Conservation (phyloP, 83 land plant genomes). For the Thuja plicata region DNA sequence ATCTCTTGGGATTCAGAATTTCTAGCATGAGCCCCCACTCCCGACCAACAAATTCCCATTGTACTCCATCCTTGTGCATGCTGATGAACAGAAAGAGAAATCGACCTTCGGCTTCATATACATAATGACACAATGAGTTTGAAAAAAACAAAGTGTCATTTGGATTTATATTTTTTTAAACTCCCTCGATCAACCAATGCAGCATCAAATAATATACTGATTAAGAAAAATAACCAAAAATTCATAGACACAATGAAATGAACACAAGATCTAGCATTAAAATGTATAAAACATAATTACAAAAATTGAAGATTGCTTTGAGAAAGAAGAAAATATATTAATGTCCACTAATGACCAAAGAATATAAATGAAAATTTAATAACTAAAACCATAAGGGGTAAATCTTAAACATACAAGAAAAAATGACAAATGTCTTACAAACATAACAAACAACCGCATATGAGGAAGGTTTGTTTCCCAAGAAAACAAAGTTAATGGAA, state of each 20-base stretch:
- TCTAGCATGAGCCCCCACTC: background rate
- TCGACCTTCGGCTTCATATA: background rate
- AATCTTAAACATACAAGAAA: background rate
- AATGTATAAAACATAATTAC: background rate
- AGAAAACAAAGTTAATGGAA: background rate
- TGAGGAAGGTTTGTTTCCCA: too few relatives aligned
- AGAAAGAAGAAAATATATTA: background rate
- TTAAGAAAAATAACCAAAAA: background rate
- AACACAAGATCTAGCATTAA: background rate
- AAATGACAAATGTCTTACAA: background rate
- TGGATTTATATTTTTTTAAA: background rate
- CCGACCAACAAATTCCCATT: background rate
- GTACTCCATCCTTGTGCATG: background rate
- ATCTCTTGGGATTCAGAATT: background rate
- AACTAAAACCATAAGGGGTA: too few relatives aligned
- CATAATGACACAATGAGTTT: background rate
- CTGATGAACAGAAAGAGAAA: background rate
- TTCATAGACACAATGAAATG: background rate
- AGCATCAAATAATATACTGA: background rate
- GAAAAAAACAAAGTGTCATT: background rate
- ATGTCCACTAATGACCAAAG: background rate
- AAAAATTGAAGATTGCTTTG: background rate
- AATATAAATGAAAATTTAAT: background rate
- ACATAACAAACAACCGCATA: background rate
- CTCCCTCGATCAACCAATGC: background rate